Base-by-base conservation (phyloP, 371 early-diverging fungal species). In the Mucor irregularis region DNA sequence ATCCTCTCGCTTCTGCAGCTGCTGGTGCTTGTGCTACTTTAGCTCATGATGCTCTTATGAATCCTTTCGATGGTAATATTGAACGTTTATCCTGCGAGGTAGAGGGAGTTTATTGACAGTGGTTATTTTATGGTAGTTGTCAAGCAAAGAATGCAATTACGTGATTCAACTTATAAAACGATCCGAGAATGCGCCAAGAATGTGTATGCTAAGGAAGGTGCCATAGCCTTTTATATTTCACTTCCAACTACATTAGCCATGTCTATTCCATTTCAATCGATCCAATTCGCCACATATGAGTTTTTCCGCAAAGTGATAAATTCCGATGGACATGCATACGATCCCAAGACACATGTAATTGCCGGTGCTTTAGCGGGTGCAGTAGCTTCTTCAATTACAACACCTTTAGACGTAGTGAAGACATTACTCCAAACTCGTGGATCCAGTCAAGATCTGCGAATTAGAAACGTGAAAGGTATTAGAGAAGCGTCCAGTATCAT, bases 131-230 rank as follows among this genome's bases (percentile, higher is more conserved):
- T 44, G 21, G 14, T 65, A 88, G 97, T 97, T 33, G 76, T 96
- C 61, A 97, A 97, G 70, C 97, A 97, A 69, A 83, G 98, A n/a
- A 95, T 96, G 96, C 98, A 97, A 68, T 69, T 94, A 24, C 85
- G 84, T 38, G 83, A 85, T 45, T 79, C 88, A 2, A 66, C 70
- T 4, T 87, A 91, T 62, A 74, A 76, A 21, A 83, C 68, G 21
- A 83, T 94, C 10, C 21, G 82, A 11, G 83, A 88, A 24, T 94
- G 94, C 58, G 91, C 89, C 0, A 54, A 65, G n/a, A 62, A 71
- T 11, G 84, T 95, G 4, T 71, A 89, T 31, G 57, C 71, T 21
- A 73, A 59, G 4, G 98, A 97, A 70, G 98, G 98, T 3, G 28
- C 92, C n/a, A 65, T 70, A 6, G 93, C 97, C 6, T 95, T 97